phyloP scores from a whole-genome alignment of 2,329 filamentous ascomycete genomes.

The Diplodia intermedia region DNA sequence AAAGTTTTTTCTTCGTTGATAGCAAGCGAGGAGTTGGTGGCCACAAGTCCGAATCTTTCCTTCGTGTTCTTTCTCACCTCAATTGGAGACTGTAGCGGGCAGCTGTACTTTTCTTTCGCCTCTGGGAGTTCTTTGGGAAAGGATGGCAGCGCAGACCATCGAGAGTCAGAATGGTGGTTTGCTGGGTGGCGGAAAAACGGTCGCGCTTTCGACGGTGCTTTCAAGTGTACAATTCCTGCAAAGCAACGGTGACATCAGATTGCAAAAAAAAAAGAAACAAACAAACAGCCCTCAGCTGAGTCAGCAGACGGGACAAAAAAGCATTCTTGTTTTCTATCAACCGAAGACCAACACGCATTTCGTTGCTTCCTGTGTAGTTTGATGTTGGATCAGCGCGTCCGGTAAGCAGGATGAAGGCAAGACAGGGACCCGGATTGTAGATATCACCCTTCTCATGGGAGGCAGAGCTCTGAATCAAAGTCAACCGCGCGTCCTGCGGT shows the following conservation, averaged over 20 bases:
- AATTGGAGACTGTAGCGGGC: conserved; percentile 16
- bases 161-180: neutral
- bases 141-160: neutral
- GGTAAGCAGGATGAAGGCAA: conserved; percentile 10
- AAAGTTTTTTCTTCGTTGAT: conserved; percentile 7
- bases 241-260: conserved; percentile 26
- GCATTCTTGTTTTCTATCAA: conserved; percentile 8
- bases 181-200: conserved; percentile 7
- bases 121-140: neutral
- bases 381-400: neutral
- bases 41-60: conserved; percentile 20
- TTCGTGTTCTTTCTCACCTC: conserved; percentile 13
- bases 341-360: neutral
- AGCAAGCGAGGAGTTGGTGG: conserved; percentile 29
- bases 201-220: conserved; percentile 12
- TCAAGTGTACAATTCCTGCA: conserved; percentile 23
- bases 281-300: conserved; percentile 4
- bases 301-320: conserved; percentile 10
- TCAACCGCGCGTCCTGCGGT: conserved; percentile 15
- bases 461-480: conserved; percentile 6
- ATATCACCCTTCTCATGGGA: conserved; percentile 12
- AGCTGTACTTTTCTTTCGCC: conserved; percentile 2
- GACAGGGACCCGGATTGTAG: conserved; percentile 1
- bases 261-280: conserved; percentile 15
- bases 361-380: neutral